These are phyloP conservation scores for Trifolium pratense DNA, from an alignment of 306 rosid genomes.

Conservation along the genomic window DNA sequence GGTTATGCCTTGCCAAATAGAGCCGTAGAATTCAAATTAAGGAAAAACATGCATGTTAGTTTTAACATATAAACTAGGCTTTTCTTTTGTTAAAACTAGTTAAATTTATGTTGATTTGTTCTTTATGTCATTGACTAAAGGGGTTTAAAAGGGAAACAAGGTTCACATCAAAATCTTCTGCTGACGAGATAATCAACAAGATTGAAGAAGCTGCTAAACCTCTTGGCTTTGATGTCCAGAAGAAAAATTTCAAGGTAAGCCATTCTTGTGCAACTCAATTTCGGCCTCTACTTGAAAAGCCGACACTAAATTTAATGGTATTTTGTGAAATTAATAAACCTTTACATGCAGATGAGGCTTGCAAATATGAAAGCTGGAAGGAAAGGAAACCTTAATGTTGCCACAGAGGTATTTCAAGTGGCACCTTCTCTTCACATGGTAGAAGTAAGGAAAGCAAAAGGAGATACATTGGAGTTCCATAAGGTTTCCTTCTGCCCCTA, in stretches of 20 bases:
- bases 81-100: background rate
- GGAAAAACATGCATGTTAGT: slow-evolving; percentile 5
- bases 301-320: slow-evolving; percentile 9
- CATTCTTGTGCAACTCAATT: slow-evolving; percentile 23
- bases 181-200: slow-evolving; percentile 86
- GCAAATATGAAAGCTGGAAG: slow-evolving; percentile 95
- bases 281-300: background rate
- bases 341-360: slow-evolving; percentile 75
- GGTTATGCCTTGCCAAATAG: background rate
- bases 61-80: background rate
- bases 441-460: slow-evolving; percentile 96
- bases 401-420: slow-evolving; percentile 99
- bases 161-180: slow-evolving; percentile 87
- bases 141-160: slow-evolving; percentile 96
- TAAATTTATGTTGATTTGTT: background rate
- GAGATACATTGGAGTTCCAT: slow-evolving; percentile 97
- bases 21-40: slow-evolving; percentile 15
- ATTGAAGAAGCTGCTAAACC: slow-evolving; percentile 98
- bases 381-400: slow-evolving; percentile 96
- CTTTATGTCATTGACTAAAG: slow-evolving; percentile 45
- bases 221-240: slow-evolving; percentile 95
- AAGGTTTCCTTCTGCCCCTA: slow-evolving; percentile 55
- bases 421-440: slow-evolving; percentile 99
- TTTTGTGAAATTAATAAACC: slow-evolving; percentile 27
- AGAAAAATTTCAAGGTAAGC: slow-evolving; percentile 92